Base-by-base conservation (phyloP, 2,329 filamentous ascomycete genomes). In the Fusarium burgessii region DNA sequence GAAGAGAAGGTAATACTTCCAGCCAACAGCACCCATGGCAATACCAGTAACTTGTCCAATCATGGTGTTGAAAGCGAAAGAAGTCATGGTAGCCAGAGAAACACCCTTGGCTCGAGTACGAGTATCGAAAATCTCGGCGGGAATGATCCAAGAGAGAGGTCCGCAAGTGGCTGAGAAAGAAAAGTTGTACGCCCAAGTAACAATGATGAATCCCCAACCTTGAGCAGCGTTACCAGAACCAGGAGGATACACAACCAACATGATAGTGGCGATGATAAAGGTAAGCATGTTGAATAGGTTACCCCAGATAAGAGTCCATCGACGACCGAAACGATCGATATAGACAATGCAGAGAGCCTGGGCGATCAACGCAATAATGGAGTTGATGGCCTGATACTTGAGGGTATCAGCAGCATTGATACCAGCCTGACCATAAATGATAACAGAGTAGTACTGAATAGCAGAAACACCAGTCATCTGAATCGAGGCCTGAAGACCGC, bases 151-250 rank as follows among this genome's bases (percentile, higher is more conserved):
- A 1, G 79, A 81, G 2, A 94, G 81, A 0, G 92, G 91, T 25
- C 92, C 92, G 64, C 90, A 92, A 4, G 91, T 91, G 36, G 87
- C 86, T 6, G 87, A 91, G 84, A 93, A 94, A 43, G 86, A 91
- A 82, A 94, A 92, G 81, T 95, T 94, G 85, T 93, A 95, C 3
- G 93, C 78, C 92, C 92, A 95, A 2, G 92, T 95, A 74, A 88
- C 85, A 43, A 66, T 76, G 67, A 95, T 95, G 80, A 95, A 95
- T 2, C 89, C 91, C 90, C 91, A 93, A 10, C 86, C 85, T 2
- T 91, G 91, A 8, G 84, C 82, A 42, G 80, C 80, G 63, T 79
- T 79, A 62, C 84, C 63, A 0, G 59, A 50, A 4, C 68, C 68
- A 0, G 3, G 91, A 88, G 92, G 92, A 79, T 91, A 94, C 33